Base-by-base conservation (phyloP, 2,329 filamentous ascomycete genomes). In the Akanthomyces dipterigenus region DNA sequence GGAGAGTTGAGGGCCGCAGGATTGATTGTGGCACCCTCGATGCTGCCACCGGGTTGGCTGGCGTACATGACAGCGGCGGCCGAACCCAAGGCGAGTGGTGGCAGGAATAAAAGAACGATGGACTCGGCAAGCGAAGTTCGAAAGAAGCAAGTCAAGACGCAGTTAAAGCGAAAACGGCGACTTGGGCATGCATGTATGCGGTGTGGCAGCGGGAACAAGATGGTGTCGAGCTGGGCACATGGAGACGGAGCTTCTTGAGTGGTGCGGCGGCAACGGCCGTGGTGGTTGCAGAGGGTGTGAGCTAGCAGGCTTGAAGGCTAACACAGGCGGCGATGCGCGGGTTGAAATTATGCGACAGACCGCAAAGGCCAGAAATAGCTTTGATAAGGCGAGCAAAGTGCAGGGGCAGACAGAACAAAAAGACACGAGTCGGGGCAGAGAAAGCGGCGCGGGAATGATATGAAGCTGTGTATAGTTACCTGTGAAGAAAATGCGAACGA, bases 21-120 rank as follows among this genome's bases (percentile, higher is more conserved):
- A 82, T 96, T 91, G 82, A 96, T 95, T 73, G 91, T 96, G 74
- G 89, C 90, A 80, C 88, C 88, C 75, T 90, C 88, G 83, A 89
- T 88, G 77, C 86, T 88, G 77, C 86, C 85, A 81, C 88, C 88
- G 76, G 87, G 82, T 76, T 68, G 73, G 63, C 68, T 70, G 64
- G 72, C 71, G 71, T 75, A 75, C 74, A 76, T 76, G 70, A 65
- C 70, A 67, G 62, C 49, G 60, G 55, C 55, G 49, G 50, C 64
- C 63, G 66, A 60, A 65, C 46, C 49, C 56, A 61, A 55, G 42
- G 54, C 48, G 64, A 61, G 51, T 54, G 67, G 60, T 63, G 63
- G 65, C 66, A 64, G 66, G 65, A 55, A n/a, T n/a, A 66, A 45
- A 20, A 53, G 20, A 38, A 53, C 20, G 46, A 42, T 48, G 36